These are phyloP conservation scores for Trypanosoma rangeli DNA, from an alignment of 208 protist genomes.

Conservation along the genomic window DNA sequence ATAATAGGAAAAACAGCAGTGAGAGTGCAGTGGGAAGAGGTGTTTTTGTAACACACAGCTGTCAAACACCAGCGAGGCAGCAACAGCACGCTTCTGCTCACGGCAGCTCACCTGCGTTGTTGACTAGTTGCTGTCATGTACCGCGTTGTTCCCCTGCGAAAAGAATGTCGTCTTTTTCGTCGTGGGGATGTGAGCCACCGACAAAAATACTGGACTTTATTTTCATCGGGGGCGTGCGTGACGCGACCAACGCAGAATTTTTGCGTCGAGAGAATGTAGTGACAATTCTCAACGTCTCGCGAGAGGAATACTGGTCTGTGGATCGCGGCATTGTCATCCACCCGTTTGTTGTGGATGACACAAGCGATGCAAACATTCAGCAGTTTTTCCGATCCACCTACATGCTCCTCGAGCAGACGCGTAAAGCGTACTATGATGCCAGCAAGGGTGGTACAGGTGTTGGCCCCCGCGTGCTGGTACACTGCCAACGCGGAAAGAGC, in stretches of 20 bases:
- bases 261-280: constrained; percentile 56
- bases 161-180: background rate
- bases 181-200: constrained; percentile 32
- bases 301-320: constrained; percentile 86
- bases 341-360: constrained; percentile 74
- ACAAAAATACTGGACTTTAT: constrained; percentile 79
- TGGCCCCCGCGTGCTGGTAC: constrained; percentile 63
- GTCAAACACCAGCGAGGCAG: background rate
- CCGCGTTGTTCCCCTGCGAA: background rate
- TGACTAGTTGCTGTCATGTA: background rate
- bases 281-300: constrained; percentile 84
- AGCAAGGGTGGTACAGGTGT: constrained; percentile 10
- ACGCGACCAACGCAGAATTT: constrained; percentile 78
- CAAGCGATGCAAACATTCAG: constrained; percentile 56
- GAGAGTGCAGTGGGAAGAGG: background rate
- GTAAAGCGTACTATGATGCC: constrained; percentile 48
- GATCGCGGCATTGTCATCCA: constrained; percentile 55
- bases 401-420: constrained; percentile 53
- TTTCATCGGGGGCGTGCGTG: constrained; percentile 69
- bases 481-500: constrained; percentile 87
- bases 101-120: too few relatives aligned
- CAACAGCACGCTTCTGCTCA: constrained; percentile 15
- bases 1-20: background rate
- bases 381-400: constrained; percentile 54
- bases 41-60: background rate